Evolutionary conservation across 1,284 basidiomycete genomes (phyloP).

Genomic region (Boletellus sp.): DNA sequence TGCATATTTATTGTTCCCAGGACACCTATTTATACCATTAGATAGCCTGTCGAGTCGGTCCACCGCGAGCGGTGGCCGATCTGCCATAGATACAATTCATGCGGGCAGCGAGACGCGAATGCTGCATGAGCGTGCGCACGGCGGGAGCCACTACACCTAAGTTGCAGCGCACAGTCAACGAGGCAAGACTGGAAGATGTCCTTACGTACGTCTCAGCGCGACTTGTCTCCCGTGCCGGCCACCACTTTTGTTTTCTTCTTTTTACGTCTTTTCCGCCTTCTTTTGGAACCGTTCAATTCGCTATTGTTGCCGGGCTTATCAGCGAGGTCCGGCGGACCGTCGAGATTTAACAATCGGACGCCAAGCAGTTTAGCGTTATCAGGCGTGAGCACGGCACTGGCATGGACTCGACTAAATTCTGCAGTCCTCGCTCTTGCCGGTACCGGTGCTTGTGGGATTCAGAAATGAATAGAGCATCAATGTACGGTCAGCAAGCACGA

Average conservation of each 20-base stretch:
- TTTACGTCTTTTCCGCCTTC: constrained; percentile 53
- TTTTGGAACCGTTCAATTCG: constrained; percentile 33
- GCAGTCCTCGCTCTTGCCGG: constrained; percentile 5
- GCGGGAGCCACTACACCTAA: not conserved
- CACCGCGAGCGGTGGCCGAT: not conserved
- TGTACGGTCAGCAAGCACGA: constrained; percentile 4
- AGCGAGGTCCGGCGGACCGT: constrained; percentile 41
- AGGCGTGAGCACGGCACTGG: constrained; percentile 2
- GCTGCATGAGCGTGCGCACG: not conserved
- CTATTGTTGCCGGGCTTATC: constrained; percentile 33
- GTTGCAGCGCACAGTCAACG: not conserved
- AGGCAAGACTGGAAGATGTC: not conserved
- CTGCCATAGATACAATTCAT: not conserved
- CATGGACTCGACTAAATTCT: constrained; percentile 7
- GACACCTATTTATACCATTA: constrained; percentile 22
- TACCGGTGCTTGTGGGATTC: constrained; percentile 14
- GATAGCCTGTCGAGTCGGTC: constrained; percentile 5
- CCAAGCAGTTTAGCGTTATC: constrained; percentile 17
- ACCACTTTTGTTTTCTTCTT: constrained; percentile 44
- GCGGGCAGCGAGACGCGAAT: not conserved
- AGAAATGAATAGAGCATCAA: constrained; percentile 13
- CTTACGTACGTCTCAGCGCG: constrained; percentile 21
- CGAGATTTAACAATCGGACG: constrained; percentile 54
- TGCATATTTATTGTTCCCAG: constrained; percentile 21
- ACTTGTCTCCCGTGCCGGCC: constrained; percentile 13